Evolutionary conservation across 2,329 filamentous ascomycete species (phyloP).

Genomic region (Ramichloridium luteum): DNA sequence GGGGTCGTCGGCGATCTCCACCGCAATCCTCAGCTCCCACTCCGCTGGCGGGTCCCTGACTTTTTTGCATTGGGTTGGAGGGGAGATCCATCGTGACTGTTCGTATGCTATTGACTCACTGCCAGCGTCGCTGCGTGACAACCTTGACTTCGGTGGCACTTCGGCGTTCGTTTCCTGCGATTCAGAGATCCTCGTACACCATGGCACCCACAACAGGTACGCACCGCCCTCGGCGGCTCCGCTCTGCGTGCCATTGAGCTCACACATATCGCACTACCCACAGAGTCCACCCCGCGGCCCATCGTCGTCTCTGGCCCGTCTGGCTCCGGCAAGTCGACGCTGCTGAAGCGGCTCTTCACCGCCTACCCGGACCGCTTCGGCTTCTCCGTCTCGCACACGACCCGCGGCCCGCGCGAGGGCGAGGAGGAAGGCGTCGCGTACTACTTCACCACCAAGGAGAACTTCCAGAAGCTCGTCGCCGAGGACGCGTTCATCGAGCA

Average conservation of each 20-base stretch:
- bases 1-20: too few species aligned
- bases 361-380: conserved; percentile 55
- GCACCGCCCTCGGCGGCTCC: neutral
- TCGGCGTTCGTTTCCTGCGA: neutral
- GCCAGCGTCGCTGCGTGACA: too few species aligned
- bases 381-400: conserved; percentile 56
- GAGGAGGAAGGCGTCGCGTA: conserved; percentile 72
- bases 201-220: conserved; percentile 5
- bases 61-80: too few species aligned
- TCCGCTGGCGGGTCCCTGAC: too few species aligned
- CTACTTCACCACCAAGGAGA: conserved; percentile 57
- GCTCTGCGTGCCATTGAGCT: neutral
- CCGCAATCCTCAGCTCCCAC: too few species aligned
- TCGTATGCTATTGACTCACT: too few species aligned
- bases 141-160: conserved; percentile 1
- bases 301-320: conserved; percentile 71
- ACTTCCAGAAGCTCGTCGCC: conserved; percentile 57
- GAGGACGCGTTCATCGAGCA: conserved; percentile 71
- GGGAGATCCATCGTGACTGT: too few species aligned
- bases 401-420: conserved; percentile 59
- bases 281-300: conserved; percentile 35
- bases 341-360: conserved; percentile 59
- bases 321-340: conserved; percentile 70
- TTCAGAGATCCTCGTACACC: conserved; percentile 2
- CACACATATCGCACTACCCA: neutral